phyloP scores from a whole-genome alignment of 1,139 yeast species.

The Pichia sp. region DNA sequence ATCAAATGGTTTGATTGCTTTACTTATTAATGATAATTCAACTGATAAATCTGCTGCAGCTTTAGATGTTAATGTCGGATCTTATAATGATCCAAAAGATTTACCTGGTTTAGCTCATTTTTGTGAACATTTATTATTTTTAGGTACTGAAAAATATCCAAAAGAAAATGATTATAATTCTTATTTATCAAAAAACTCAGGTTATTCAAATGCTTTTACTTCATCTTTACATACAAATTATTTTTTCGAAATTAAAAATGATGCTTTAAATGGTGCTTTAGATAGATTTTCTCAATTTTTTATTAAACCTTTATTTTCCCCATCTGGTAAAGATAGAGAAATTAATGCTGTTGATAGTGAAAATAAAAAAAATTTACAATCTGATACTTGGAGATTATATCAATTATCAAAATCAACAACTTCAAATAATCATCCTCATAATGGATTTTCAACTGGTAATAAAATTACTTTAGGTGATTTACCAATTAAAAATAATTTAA shows the following conservation, averaged over 20 bases:
- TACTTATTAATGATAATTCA: conserved; percentile 75
- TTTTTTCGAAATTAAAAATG: conserved; percentile 76
- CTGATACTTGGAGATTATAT: conserved; percentile 80
- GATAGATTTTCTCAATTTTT: conserved; percentile 93
- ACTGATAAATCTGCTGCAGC: conserved; percentile 93
- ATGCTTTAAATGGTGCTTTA: conserved; percentile 75
- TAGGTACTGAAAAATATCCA: conserved; percentile 96
- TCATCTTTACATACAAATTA: conserved; percentile 87
- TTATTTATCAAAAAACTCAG: conserved; percentile 65
- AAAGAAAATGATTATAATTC: conserved; percentile 82
- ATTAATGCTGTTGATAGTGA: conserved; percentile 94
- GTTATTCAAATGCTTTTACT: conserved; percentile 69
- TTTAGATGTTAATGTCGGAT: conserved; percentile 84
- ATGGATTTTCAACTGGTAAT: conserved; percentile 75
- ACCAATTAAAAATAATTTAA: conserved; percentile 43
- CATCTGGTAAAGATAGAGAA: conserved; percentile 83
- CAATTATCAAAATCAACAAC: conserved; percentile 76
- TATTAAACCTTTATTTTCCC: conserved; percentile 74
- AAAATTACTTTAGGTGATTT: conserved; percentile 51
- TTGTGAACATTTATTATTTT: conserved; percentile 89
- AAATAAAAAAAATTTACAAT: conserved; percentile 88
- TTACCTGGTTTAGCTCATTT: conserved; percentile 92
- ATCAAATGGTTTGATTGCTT: conserved; percentile 62
- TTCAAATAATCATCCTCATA: conserved; percentile 66
- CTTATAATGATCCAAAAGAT: conserved; percentile 70